Evolutionary conservation across 2,329 filamentous ascomycete species (phyloP), one percentile per base, ranked within the genome.

Genomic region (Thermoascus crustaceus): DNA sequence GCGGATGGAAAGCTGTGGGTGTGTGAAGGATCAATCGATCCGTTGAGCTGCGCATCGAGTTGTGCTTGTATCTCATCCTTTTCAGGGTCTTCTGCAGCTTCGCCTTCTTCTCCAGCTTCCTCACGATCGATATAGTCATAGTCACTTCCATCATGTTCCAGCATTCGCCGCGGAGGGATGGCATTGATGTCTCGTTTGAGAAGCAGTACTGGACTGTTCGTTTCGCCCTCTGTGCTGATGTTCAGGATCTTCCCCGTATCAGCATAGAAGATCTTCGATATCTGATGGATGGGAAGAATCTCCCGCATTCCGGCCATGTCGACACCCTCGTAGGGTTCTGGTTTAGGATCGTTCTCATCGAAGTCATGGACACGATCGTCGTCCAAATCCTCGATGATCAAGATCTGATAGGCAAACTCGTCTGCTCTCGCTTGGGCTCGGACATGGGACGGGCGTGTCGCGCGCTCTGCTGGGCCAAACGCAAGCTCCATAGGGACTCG

Each of bases 241-340:
- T 94, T 94, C 17, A 95, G 68, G 7, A 95, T 85, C 47, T 85
- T 85, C 11, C 87, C 87, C 0, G 85, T 93, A 46, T 94, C 85
- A 1, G 87, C 86, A 52, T 94, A 95, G 60, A 94, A 94, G 20
- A 94, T 85, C 53, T 93, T 94, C 4, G 86, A 84, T 4, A 94
- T 74, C 50, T 85, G 75, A 51, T 85, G 78, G 13, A 85, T 74
- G 1, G 81, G 81, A 10, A 85, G 62, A 23, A 75, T 67, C 45
- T 83, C 78, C 30, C 80, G 68, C 18, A 84, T 73, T 2, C 81
- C 81, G 9, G 81, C 80, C 8, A 68, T 58, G 3, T 56, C 42
- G 20, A 85, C 68, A 30, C 75, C 78, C 43, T 80, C 78, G 44
- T 74, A 84, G 0, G 65, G 64, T 2, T 69, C 68, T 5, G 75